A percentile compares a stretch with the other conserved stretches of the same genome.
phyloP scores from a whole-genome alignment of 2,329 filamentous ascomycete genomes.

The Phialophora expanda region DNA sequence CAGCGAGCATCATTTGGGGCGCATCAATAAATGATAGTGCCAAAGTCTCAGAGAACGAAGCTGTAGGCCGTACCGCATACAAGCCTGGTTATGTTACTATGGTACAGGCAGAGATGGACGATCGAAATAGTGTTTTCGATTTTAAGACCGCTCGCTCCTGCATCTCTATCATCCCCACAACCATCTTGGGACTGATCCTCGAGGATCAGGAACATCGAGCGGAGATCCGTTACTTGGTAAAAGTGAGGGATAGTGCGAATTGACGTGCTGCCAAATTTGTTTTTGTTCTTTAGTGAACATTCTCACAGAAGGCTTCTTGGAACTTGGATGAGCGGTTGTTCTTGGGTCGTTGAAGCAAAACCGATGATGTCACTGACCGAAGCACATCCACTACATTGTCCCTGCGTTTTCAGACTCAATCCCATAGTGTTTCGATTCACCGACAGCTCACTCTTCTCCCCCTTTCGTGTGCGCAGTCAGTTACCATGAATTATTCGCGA shows the following conservation, averaged over 20 bases:
- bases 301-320: too few species aligned
- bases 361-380: conserved; percentile 1
- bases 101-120: background rate
- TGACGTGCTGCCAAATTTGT: background rate
- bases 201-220: background rate
- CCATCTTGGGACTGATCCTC: background rate
- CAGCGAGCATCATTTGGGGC: background rate
- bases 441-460: background rate
- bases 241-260: background rate
- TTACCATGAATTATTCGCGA: conserved; percentile 31
- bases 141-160: background rate
- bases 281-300: background rate
- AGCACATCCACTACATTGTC: background rate
- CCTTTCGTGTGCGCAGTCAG: background rate
- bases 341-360: background rate
- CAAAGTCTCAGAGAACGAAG: background rate
- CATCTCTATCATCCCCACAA: too few species aligned
- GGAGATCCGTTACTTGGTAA: background rate
- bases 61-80: background rate
- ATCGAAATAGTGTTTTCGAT: background rate
- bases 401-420: background rate
- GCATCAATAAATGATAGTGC: background rate
- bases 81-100: background rate
- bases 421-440: background rate
- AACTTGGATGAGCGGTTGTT: too few species aligned